Evolutionary conservation across 192 early-diverging fungal genomes (phyloP).

Genomic region (Funneliformis geosporum): DNA sequence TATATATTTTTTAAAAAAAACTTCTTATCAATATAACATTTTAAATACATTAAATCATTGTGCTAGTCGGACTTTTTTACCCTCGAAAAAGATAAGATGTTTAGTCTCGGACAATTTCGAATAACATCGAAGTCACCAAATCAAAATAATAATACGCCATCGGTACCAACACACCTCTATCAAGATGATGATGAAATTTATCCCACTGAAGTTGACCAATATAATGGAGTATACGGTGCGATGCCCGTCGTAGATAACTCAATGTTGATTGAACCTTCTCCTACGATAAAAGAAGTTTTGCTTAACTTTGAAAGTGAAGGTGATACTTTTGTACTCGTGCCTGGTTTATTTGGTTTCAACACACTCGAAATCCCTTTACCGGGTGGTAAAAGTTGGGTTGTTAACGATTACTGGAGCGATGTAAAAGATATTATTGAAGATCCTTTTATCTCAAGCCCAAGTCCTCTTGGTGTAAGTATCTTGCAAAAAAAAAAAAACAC

Average conservation of each 20-base stretch:
- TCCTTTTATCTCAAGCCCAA: conserved; percentile 15
- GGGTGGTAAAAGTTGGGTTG: neutral
- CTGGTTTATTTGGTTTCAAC: conserved; percentile 15
- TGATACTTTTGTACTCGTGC: conserved; percentile 18
- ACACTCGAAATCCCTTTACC: neutral
- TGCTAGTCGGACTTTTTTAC: no score
- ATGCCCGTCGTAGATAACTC: neutral
- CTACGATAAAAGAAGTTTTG: neutral
- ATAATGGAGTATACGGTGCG: neutral
- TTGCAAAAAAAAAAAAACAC: neutral
- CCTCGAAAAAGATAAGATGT: neutral
- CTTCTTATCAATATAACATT: no score
- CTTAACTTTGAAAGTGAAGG: conserved; percentile 23
- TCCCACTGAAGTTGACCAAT: neutral
- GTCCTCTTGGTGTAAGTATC: conserved; percentile 24
- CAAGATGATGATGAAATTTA: conserved; percentile 14
- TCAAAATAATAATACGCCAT: neutral
- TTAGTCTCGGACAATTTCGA: neutral
- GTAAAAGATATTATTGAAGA: conserved; percentile 22
- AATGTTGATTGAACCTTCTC: neutral
- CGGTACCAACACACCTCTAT: neutral
- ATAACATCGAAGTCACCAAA: neutral
- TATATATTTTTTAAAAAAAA: no score
- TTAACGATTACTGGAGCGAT: conserved; percentile 26
- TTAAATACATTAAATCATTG: no score